Evolutionary conservation across 164 flowering plant genomes (phyloP), one percentile per base, ranked within the genome.

Genomic region (Echeveria elegans): DNA sequence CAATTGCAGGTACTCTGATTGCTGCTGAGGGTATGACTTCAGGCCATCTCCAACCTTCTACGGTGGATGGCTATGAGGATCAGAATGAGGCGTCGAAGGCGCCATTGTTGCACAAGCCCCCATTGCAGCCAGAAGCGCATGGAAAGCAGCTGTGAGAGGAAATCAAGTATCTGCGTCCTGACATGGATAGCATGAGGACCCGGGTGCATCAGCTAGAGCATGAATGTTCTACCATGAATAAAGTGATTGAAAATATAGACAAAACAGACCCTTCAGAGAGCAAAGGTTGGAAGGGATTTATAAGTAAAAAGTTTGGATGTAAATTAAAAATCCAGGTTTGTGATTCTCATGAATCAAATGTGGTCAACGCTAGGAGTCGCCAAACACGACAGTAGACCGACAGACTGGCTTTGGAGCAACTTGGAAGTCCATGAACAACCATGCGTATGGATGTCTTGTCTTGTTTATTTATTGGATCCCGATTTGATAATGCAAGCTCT

Each of bases 291-390:
- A 87, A 87, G 78, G 77, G 74, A 76, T 72, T 26, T 90, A 31
- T 75, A 74, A 11, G 76, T 72, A 66, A 82, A 72, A 73, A 38
- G 41, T 86, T 90, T 23, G 91, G 98, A 66, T 93, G 98, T 38
- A 93, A 88, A 73, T 93, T 90, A 75, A 90, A 88, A 82, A 86
- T 92, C 1, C 98, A 93, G 70, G 98, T 93, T 6, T 87, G 98
- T 68, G 98, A 93, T 75, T 93, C 97, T 4, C 98, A 88, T 29
- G 86, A 89, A 65, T 71, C 81, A 48, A 73, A 86, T 41, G 89
- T 82, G 9, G 84, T 81, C 24, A 86, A 85, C 19, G 53, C 79
- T 0, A 53, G 82, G 63, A 86, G 73, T 31, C 73, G 71, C 14
- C 69, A n/a, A n/a, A n/a, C n/a, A n/a, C n/a, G n/a, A n/a, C n/a